These are phyloP conservation scores for Trichoderma sp. DNA, from an alignment of 2,329 filamentous ascomycete genomes.

Conservation along the genomic window DNA sequence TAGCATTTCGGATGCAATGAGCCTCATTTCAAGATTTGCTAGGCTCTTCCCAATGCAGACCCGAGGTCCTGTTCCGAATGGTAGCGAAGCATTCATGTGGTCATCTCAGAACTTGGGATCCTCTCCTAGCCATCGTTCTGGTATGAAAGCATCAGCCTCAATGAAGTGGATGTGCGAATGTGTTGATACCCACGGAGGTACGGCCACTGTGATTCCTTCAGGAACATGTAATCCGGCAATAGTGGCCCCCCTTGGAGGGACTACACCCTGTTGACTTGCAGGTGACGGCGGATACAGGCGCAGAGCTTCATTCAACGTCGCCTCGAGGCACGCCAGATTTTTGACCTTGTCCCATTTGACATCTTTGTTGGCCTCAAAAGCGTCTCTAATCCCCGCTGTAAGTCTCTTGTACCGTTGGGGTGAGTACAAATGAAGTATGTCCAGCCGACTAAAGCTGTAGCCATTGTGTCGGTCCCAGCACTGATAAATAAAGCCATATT, in stretches of 20 bases:
- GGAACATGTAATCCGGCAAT: constrained; percentile 41
- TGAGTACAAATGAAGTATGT: constrained; percentile 38
- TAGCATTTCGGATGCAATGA: constrained; percentile 48
- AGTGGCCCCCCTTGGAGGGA: constrained; percentile 34
- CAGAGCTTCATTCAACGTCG: constrained; percentile 46
- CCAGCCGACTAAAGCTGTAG: constrained; percentile 35
- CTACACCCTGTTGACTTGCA: constrained; percentile 35
- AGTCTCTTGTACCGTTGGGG: constrained; percentile 37
- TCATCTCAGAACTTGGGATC: constrained; percentile 45
- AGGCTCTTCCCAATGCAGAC: constrained; percentile 46
- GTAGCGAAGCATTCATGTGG: constrained; percentile 39
- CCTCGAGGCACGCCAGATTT: constrained; percentile 41
- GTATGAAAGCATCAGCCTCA: constrained; percentile 47
- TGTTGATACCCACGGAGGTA: constrained; percentile 41
- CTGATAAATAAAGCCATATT: constrained; percentile 32
- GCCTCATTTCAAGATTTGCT: constrained; percentile 51
- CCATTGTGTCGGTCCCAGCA: constrained; percentile 41
- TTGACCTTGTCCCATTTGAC: constrained; percentile 41
- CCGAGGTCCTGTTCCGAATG: constrained; percentile 43
- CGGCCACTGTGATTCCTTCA: constrained; percentile 35
- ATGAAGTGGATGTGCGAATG: too few species aligned
- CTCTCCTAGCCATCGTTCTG: constrained; percentile 47
- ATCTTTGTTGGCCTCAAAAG: constrained; percentile 40
- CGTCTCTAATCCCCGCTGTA: constrained; percentile 39
- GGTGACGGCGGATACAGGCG: constrained; percentile 42